Evolutionary conservation across 305 asterid species (phyloP).

Genomic region (Fraxinus paxiana): DNA sequence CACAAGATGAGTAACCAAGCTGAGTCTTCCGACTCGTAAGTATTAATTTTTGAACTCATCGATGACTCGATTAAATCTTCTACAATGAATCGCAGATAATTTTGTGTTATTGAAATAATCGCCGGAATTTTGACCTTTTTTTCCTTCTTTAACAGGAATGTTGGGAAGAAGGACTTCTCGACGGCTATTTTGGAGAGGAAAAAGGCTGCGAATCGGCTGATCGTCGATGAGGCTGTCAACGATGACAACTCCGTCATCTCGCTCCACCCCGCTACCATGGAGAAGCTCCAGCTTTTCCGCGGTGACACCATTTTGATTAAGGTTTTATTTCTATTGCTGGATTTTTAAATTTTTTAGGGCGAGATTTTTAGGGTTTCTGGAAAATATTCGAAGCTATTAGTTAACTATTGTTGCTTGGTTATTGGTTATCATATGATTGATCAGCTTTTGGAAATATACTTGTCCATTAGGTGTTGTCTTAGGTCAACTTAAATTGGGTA

Average conservation of each 20-base stretch:
- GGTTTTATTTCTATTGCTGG: slow-evolving; percentile 21
- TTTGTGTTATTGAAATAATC: background rate
- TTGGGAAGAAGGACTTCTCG: slow-evolving; percentile 36
- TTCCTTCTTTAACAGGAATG: slow-evolving; percentile 26
- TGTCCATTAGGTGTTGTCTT: background rate
- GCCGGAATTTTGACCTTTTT: background rate
- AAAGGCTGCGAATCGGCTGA: slow-evolving; percentile 42
- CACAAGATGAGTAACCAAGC: slow-evolving; percentile 33
- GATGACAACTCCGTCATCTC: slow-evolving; percentile 47
- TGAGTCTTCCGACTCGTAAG: slow-evolving; percentile 46
- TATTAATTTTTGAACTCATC: background rate
- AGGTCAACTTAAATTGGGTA: background rate
- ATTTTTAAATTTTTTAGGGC: background rate
- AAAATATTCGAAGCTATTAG: background rate
- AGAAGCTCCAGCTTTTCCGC: slow-evolving; percentile 53
- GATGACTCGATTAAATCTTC: background rate
- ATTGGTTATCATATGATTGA: background rate
- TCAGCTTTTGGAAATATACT: background rate
- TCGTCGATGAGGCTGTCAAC: slow-evolving; percentile 50
- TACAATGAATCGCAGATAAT: background rate
- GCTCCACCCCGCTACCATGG: slow-evolving; percentile 49
- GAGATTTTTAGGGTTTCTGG: background rate
- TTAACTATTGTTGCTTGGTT: background rate
- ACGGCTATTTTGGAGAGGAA: slow-evolving; percentile 45
- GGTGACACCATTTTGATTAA: slow-evolving; percentile 48